phyloP scores from a whole-genome alignment of 2,329 filamentous ascomycete species.

The Colletotrichum lupini region DNA sequence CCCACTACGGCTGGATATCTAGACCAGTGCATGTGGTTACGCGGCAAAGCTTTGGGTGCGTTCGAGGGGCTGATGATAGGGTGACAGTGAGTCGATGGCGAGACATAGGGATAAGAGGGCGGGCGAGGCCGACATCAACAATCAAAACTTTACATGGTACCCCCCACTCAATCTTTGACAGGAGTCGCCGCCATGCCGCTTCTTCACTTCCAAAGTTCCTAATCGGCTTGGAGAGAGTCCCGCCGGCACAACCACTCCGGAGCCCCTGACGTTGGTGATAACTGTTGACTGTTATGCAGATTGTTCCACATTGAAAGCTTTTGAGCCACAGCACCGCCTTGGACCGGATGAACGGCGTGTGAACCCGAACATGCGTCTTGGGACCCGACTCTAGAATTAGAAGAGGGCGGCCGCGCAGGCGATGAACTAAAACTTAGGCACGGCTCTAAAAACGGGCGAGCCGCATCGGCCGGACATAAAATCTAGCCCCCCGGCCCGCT shows the following conservation, averaged over 20 bases:
- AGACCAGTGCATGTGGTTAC: neutral
- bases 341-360: neutral
- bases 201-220: no score
- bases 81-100: neutral
- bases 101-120: neutral
- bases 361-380: neutral
- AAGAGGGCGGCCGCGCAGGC: neutral
- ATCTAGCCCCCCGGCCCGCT: neutral
- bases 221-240: no score
- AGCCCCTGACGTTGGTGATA: no score
- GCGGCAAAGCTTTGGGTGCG: neutral
- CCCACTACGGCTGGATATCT: neutral
- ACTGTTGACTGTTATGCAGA: no score
- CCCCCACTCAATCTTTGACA: neutral
- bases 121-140: neutral
- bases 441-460: neutral
- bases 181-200: neutral
- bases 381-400: neutral
- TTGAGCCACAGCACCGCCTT: neutral
- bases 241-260: no score
- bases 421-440: neutral
- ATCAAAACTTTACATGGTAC: neutral
- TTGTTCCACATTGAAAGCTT: no score
- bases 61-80: neutral
- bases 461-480: neutral